Evolutionary conservation across 306 rosid species (phyloP).

Genomic region (Malus sieversii): DNA sequence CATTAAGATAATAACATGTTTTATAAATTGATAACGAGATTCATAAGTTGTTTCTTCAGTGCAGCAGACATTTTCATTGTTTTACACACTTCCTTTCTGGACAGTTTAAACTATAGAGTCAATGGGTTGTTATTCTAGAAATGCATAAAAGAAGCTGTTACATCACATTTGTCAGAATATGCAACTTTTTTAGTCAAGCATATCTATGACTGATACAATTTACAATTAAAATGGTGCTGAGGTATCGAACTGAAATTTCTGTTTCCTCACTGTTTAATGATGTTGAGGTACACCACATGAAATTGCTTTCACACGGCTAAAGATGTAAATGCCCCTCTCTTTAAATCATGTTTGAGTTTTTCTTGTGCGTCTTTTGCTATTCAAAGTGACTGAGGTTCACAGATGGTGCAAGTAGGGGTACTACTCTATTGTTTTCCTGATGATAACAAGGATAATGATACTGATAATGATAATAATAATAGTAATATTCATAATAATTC

Average conservation of each 20-base stretch:
- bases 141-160: background rate
- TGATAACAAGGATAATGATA: background rate
- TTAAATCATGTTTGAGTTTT: background rate
- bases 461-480: background rate
- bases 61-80: background rate
- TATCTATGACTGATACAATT: background rate
- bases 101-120: background rate
- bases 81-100: background rate
- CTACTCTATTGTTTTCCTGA: background rate
- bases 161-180: background rate
- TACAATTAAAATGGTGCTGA: background rate
- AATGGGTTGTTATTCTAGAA: background rate
- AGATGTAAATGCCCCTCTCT: background rate
- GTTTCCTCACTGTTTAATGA: background rate
- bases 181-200: background rate
- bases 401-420: background rate
- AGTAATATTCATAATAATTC: background rate
- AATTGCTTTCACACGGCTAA: background rate
- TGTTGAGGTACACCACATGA: background rate
- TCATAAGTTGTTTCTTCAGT: background rate
- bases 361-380: background rate
- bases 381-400: background rate
- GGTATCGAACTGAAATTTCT: background rate
- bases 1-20: background rate
- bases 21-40: background rate